A percentile compares a stretch with the other conserved stretches of the same genome.
Conservation (phyloP, 306 rosid genomes). For the Dicorynia guianensis region DNA sequence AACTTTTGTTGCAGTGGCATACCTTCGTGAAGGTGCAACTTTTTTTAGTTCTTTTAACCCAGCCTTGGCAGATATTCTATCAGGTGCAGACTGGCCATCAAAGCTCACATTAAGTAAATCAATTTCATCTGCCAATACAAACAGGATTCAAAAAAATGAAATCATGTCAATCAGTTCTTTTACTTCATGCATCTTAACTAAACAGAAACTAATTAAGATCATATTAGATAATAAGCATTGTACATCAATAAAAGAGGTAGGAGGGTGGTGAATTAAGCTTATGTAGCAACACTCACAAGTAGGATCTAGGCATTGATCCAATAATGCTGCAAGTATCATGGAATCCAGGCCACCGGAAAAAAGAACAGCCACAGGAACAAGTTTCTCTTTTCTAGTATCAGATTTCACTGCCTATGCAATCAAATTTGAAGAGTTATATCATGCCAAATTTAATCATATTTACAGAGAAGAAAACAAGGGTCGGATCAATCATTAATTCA, state of each 20-base stretch:
- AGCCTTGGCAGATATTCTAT: slow-evolving; percentile 85
- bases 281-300: slow-evolving; percentile 68
- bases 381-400: slow-evolving; percentile 55
- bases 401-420: slow-evolving; percentile 58
- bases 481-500: slow-evolving; percentile 25
- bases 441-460: slow-evolving; percentile 33
- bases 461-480: slow-evolving; percentile 20
- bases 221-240: slow-evolving; percentile 5
- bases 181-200: slow-evolving; percentile 38
- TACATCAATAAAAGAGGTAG: not conserved
- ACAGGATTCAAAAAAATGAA: slow-evolving; percentile 29
- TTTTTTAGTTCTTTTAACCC: slow-evolving; percentile 74
- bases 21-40: slow-evolving; percentile 89
- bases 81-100: slow-evolving; percentile 85
- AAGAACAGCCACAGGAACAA: slow-evolving; percentile 83
- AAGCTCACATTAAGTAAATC: slow-evolving; percentile 96
- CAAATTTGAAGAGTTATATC: slow-evolving; percentile 42
- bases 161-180: slow-evolving; percentile 36
- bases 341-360: slow-evolving; percentile 99
- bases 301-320: slow-evolving; percentile 77
- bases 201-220: slow-evolving; percentile 32
- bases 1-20: slow-evolving; percentile 37
- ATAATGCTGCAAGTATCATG: slow-evolving; percentile 91
- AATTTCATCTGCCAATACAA: slow-evolving; percentile 72
- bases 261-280: slow-evolving; percentile 23